Evolutionary conservation across 495 filamentous ascomycete genomes (phyloP).

Genomic region (Xylaria scruposa): DNA sequence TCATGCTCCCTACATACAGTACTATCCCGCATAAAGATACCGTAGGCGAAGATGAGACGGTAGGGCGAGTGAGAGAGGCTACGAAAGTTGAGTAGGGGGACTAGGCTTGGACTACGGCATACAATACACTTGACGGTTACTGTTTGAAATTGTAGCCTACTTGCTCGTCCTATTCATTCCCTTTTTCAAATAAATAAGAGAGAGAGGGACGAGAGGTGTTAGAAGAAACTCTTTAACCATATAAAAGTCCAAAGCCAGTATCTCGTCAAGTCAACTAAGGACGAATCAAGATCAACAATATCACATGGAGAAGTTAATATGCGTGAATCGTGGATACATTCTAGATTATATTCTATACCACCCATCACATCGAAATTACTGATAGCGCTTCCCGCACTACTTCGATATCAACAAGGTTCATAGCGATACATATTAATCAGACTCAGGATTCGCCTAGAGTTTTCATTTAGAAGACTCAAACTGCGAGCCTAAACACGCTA

Average conservation of each 20-base stretch:
- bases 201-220: no score
- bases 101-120: not conserved
- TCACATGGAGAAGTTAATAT: not conserved
- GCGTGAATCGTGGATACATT: not conserved
- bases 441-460: not conserved
- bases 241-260: not conserved
- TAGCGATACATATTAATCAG: not conserved
- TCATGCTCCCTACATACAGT: not conserved
- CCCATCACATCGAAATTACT: not conserved
- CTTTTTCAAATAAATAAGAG: no score
- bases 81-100: not conserved
- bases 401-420: not conserved
- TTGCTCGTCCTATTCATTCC: not conserved
- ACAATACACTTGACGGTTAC: not conserved
- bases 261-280: not conserved
- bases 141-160: not conserved
- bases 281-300: not conserved
- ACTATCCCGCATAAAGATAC: conserved; percentile 3
- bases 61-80: not conserved
- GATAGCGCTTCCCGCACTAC: not conserved
- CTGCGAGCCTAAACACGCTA: not conserved
- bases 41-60: not conserved
- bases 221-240: not conserved
- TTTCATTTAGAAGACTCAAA: not conserved
- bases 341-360: not conserved